These are phyloP conservation scores for Hypoxylon lienhwacheense DNA, from an alignment of 495 filamentous ascomycete species.

Conservation along the genomic window DNA sequence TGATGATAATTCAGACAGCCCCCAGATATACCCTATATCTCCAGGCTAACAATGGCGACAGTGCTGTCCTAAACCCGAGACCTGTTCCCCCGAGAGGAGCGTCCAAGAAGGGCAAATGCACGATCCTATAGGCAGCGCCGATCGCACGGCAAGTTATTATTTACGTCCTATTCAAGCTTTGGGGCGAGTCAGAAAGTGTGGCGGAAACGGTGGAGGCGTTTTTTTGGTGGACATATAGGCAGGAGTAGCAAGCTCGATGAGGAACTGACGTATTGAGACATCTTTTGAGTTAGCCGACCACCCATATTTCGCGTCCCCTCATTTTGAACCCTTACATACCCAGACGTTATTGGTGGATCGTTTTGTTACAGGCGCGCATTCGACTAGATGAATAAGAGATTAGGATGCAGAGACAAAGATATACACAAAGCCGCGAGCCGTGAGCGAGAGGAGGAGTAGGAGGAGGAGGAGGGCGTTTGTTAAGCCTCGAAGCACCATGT, in stretches of 20 bases:
- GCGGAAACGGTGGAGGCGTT: slow-evolving; percentile 38
- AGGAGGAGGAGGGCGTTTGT: slow-evolving; percentile 1
- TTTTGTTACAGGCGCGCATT: slow-evolving; percentile 22
- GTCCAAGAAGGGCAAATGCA: slow-evolving; percentile 69
- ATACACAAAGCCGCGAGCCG: slow-evolving; percentile 15
- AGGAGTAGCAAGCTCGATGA: slow-evolving; percentile 34
- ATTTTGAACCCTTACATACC: slow-evolving; percentile 38
- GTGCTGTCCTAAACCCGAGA: slow-evolving; percentile 81
- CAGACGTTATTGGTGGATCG: slow-evolving; percentile 32
- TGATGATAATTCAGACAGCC: slow-evolving; percentile 5
- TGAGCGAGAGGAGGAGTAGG: too few relatives aligned
- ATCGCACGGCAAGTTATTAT: not conserved
- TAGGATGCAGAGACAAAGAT: slow-evolving; percentile 17
- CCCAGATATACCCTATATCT: too few relatives aligned
- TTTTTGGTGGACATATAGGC: slow-evolving; percentile 43
- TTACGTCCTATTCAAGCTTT: slow-evolving; percentile 27
- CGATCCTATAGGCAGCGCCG: slow-evolving; percentile 64
- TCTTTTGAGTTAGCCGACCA: slow-evolving; percentile 34
- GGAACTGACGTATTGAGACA: slow-evolving; percentile 37
- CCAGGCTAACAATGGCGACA: slow-evolving; percentile 40
- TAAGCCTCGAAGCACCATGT: not conserved
- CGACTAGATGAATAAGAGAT: slow-evolving; percentile 13
- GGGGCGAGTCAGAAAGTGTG: slow-evolving; percentile 35
- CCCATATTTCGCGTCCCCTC: slow-evolving; percentile 39
- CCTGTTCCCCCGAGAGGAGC: slow-evolving; percentile 57